A percentile compares a stretch with the other conserved stretches of the same genome.
Conservation (phyloP, 2,329 filamentous ascomycete genomes). For the Beauveria brongniartii region DNA sequence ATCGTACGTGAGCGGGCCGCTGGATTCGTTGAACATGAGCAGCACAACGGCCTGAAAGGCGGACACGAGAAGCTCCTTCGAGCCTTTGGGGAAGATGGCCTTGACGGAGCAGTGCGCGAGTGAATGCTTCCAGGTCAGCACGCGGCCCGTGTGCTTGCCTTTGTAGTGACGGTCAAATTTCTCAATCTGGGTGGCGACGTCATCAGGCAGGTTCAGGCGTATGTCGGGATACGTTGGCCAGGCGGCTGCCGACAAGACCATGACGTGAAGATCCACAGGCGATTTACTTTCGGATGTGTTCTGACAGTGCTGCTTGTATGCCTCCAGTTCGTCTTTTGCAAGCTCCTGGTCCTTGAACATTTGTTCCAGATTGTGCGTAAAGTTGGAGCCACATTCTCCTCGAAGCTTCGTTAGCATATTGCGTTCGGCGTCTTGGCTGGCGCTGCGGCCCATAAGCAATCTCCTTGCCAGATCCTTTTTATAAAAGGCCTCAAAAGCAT, state of each 20-base stretch:
- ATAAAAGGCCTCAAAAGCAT: constrained; percentile 98
- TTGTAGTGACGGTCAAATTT: constrained; percentile 83
- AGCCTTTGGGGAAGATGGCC: constrained; percentile 68
- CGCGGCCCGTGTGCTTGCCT: constrained; percentile 78
- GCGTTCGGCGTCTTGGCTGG: constrained; percentile 88
- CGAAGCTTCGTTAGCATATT: constrained; percentile 91
- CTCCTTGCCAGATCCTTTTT: constrained; percentile 92
- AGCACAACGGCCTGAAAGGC: constrained; percentile 89
- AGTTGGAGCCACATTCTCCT: constrained; percentile 85
- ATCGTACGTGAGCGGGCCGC: constrained; percentile 62
- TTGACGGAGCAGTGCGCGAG: constrained; percentile 86
- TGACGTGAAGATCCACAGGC: constrained; percentile 63
- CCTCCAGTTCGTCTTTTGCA: constrained; percentile 84
- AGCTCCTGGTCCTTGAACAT: constrained; percentile 99
- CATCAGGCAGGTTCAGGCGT: constrained; percentile 62
- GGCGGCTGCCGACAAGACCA: constrained; percentile 79
- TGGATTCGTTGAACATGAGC: constrained; percentile 72
- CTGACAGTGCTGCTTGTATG: constrained; percentile 65
- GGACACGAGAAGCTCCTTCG: constrained; percentile 84
- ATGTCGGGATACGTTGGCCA: constrained; percentile 88
- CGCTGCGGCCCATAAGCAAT: constrained; percentile 83
- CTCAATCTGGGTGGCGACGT: constrained; percentile 67
- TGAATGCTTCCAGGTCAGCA: constrained; percentile 84
- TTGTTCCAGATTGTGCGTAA: constrained; percentile 94
- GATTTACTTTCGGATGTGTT: constrained; percentile 40